Conservation (phyloP, 257 asterid genomes). For the Ilex asprella region DNA sequence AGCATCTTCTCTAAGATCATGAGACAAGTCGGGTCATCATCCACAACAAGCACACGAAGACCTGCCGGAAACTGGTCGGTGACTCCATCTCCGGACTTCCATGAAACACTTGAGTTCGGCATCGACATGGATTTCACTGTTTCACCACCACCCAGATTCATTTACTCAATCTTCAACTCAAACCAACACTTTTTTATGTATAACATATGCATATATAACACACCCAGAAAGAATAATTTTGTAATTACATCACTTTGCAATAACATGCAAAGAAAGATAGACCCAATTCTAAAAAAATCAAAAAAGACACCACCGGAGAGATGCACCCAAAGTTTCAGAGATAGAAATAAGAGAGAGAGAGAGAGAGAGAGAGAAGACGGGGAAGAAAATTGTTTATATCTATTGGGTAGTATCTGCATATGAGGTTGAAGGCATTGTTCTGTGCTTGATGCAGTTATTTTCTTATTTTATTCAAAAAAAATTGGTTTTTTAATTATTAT, state of each 20-base stretch:
- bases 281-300: neutral
- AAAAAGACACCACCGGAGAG: neutral
- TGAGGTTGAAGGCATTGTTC: conserved; percentile 13
- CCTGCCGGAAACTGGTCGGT: conserved; percentile 84
- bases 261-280: neutral
- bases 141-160: conserved; percentile 54
- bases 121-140: conserved; percentile 38
- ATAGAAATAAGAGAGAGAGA: neutral
- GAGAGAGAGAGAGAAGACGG: conserved; percentile 7
- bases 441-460: neutral
- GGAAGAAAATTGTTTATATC: conserved; percentile 9
- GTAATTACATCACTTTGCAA: neutral
- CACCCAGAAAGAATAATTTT: conserved; percentile 20
- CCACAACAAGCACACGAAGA: conserved; percentile 83
- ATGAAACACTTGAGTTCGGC: conserved; percentile 37
- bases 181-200: conserved; percentile 4
- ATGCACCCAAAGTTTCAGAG: neutral
- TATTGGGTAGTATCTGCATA: neutral
- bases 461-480: neutral
- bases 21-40: conserved; percentile 91
- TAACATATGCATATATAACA: conserved; percentile 6
- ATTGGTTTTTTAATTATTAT: conserved; percentile 1
- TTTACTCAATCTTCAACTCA: conserved; percentile 21
- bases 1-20: conserved; percentile 94
- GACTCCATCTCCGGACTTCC: conserved; percentile 64